Base-by-base conservation (phyloP, 1,284 basidiomycete genomes). In the Apiotrichum gracile region DNA sequence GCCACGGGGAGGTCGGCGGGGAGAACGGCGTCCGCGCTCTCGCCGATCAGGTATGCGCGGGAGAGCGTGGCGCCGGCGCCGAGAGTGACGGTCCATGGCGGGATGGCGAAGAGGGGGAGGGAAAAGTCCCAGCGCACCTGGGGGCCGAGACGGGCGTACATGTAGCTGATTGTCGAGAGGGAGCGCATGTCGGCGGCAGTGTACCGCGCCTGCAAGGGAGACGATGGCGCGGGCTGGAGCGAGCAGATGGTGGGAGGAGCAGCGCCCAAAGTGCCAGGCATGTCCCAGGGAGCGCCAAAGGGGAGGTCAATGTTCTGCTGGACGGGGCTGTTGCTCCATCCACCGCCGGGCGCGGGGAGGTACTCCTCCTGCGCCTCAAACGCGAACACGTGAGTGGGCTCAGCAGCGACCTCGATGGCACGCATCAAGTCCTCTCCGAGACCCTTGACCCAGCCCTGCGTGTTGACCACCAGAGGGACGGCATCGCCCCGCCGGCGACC, bases 361-460 rank as follows among this genome's bases (percentile, higher is more conserved):
- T 43, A 51, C 22, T 62, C 65, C 2, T 24, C 44, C 2, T 22
- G 16, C 0, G 52, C 26, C 21, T 68, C 68, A 50, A 81, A 80
- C 13, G 83, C 81, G 66, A 86, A 87, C 24, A 88, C 76, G 60
- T 83, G 78, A 0, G 83, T 84, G 0, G 91, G 84, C 44, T 81
- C 77, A 1, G 85, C 74, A 17, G 85, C 74, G 2, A 79, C 79
- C 66, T 91, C 85, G 43, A 97, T 84, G 57, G 81, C 81, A 3
- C 72, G 70, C 12, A 85, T 81, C 4, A 98, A 76, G 62, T 96
- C 89, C 19, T 85, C 85, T 2, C 94, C 94, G 2, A 97, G 82
- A 2, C 94, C 94, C 71, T 94, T 97, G 16, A 83, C 82, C 94
- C 94, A 98, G 2, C 94, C 94, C 82, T 94, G 93, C 0, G 90